These are phyloP conservation scores for Wickerhamomyces xylosicus DNA, from an alignment of 805 yeast species.

Conservation along the genomic window DNA sequence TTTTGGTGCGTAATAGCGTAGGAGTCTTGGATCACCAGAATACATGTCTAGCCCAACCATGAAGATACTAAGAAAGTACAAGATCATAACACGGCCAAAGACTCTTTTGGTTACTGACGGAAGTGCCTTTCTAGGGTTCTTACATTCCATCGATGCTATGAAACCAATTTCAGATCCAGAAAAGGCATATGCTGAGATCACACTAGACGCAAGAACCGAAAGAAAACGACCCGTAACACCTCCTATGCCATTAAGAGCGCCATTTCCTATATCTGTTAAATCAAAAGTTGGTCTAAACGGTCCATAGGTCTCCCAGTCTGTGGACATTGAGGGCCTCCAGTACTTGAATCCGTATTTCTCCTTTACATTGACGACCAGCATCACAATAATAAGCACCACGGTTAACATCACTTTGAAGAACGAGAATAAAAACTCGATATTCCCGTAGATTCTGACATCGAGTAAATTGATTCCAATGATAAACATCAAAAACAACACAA, in stretches of 20 bases:
- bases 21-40: slow-evolving; percentile 66
- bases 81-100: slow-evolving; percentile 56
- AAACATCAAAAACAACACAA: slow-evolving; percentile 42
- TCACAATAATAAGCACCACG: slow-evolving; percentile 44
- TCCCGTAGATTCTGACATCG: slow-evolving; percentile 68
- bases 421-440: slow-evolving; percentile 56
- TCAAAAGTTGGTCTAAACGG: slow-evolving; percentile 67
- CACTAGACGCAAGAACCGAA: slow-evolving; percentile 48
- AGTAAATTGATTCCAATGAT: slow-evolving; percentile 44
- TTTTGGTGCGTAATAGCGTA: slow-evolving; percentile 34
- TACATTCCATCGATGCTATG: slow-evolving; percentile 80
- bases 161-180: slow-evolving; percentile 78
- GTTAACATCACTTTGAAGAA: slow-evolving; percentile 45
- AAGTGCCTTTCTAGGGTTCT: slow-evolving; percentile 65
- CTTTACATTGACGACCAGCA: slow-evolving; percentile 50
- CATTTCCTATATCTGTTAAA: slow-evolving; percentile 47
- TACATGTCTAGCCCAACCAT: slow-evolving; percentile 64
- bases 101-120: slow-evolving; percentile 72
- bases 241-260: slow-evolving; percentile 43
- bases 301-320: slow-evolving; percentile 45
- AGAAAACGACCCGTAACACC: slow-evolving; percentile 53
- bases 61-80: slow-evolving; percentile 59
- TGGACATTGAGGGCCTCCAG: slow-evolving; percentile 51
- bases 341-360: slow-evolving; percentile 51
- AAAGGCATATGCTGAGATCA: slow-evolving; percentile 64